A percentile compares a stretch with the other conserved stretches of the same genome.
Evolutionary conservation across 2,329 filamentous ascomycete species (phyloP).

Genomic region (Epichloe scottii): DNA sequence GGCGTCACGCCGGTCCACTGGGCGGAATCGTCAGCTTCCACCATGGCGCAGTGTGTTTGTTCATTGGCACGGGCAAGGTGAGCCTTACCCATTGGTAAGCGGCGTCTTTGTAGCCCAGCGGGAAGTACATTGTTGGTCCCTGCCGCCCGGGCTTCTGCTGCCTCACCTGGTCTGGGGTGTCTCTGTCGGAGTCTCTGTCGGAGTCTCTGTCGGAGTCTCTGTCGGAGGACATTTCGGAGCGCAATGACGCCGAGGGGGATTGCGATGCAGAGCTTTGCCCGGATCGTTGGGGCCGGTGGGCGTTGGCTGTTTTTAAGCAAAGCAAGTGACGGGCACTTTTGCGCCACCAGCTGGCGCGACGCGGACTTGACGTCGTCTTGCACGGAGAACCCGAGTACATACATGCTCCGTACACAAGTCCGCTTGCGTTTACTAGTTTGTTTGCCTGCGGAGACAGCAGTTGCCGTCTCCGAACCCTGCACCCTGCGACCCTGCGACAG

Average conservation of each 20-base stretch:
- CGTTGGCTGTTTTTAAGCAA: neutral
- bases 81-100: constrained; percentile 73
- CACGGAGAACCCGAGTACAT: too few relatives aligned
- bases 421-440: too few relatives aligned
- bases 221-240: constrained; percentile 24
- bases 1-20: constrained; percentile 82
- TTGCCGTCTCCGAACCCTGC: too few relatives aligned
- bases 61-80: neutral
- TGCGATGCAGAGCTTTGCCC: neutral
- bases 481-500: neutral
- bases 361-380: constrained; percentile 10
- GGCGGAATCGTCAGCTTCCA: neutral
- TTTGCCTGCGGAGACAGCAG: too few relatives aligned
- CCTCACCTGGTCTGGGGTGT: constrained; percentile 13
- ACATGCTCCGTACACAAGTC: too few relatives aligned
- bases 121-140: constrained; percentile 46
- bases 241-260: too few relatives aligned
- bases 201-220: too few relatives aligned
- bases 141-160: constrained; percentile 13
- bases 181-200: too few relatives aligned
- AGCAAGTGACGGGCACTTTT: neutral
- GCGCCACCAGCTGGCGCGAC: neutral
- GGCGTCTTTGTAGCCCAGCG: constrained; percentile 82
- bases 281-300: neutral
- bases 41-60: neutral